A percentile compares a stretch with the other conserved stretches of the same genome.
Conservation (phyloP, 257 asterid genomes). For the Nicotiana paniculata region DNA sequence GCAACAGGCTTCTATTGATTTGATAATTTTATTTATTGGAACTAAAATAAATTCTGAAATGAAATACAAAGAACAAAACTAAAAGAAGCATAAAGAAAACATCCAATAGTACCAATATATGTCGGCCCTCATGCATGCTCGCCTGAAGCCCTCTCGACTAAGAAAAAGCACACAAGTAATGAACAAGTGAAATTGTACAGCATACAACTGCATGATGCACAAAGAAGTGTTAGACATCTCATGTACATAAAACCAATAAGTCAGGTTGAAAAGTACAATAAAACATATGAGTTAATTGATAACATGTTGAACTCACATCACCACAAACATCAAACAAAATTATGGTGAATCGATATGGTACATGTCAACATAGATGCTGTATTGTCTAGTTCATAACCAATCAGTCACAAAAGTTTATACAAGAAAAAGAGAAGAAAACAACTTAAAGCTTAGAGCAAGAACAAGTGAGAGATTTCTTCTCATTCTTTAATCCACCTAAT, state of each 20-base stretch:
- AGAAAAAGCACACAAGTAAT: slow-evolving; percentile 88
- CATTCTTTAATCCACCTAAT: neutral
- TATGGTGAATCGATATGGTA: neutral
- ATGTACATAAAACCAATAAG: neutral
- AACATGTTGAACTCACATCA: neutral
- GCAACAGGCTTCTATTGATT: neutral
- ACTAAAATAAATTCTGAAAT: neutral
- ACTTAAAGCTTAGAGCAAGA: neutral
- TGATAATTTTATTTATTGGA: neutral
- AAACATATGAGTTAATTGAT: neutral
- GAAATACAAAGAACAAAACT: slow-evolving; percentile 4
- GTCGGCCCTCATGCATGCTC: slow-evolving; percentile 94
- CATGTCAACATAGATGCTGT: neutral
- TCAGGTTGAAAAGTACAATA: neutral
- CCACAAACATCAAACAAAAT: neutral
- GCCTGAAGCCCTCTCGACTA: slow-evolving; percentile 88
- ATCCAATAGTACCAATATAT: slow-evolving; percentile 49
- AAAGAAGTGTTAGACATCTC: slow-evolving; percentile 6
- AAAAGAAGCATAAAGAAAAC: slow-evolving; percentile 9
- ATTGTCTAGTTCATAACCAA: neutral
- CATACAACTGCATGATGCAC: slow-evolving; percentile 62
- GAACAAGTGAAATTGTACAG: slow-evolving; percentile 86
- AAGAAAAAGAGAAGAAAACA: neutral
- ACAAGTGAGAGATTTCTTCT: neutral
- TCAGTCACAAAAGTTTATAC: neutral